phyloP scores from a whole-genome alignment of 2,329 filamentous ascomycete species.

The Aspergillus nomiae region DNA sequence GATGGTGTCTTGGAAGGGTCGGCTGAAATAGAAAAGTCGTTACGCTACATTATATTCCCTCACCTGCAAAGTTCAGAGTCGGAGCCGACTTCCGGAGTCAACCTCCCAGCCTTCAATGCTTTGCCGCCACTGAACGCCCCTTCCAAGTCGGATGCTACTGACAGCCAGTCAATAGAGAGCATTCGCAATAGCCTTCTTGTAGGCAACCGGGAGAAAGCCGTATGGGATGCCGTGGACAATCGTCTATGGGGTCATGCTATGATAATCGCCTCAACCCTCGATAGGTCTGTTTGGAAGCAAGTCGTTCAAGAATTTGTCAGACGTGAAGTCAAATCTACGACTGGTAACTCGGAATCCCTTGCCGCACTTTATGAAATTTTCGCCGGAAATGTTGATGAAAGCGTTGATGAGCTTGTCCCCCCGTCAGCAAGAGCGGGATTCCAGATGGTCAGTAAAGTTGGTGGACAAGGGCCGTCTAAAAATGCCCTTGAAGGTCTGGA shows the following conservation, averaged over 20 bases:
- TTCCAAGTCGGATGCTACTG: slow-evolving; percentile 66
- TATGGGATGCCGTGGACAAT: slow-evolving; percentile 91
- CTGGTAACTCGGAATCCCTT: slow-evolving; percentile 80
- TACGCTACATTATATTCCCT: slow-evolving; percentile 74
- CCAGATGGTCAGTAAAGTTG: slow-evolving; percentile 78
- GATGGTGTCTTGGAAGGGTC: slow-evolving; percentile 81
- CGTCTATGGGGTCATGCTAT: slow-evolving; percentile 96
- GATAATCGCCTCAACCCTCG: slow-evolving; percentile 80
- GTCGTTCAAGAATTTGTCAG: slow-evolving; percentile 94
- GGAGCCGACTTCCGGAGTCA: slow-evolving; percentile 27
- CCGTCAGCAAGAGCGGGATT: slow-evolving; percentile 88
- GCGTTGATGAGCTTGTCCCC: slow-evolving; percentile 92
- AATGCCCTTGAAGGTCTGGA: slow-evolving; percentile 84
- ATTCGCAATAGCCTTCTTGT: slow-evolving; percentile 72
- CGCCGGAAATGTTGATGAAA: slow-evolving; percentile 91
- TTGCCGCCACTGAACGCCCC: slow-evolving; percentile 37
- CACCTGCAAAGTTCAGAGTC: slow-evolving; percentile 42
- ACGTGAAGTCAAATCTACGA: slow-evolving; percentile 83
- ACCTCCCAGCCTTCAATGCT: slow-evolving; percentile 36
- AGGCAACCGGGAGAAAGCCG: slow-evolving; percentile 86
- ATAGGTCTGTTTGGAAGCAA: slow-evolving; percentile 78
- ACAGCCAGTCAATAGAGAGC: slow-evolving; percentile 68
- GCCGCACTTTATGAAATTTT: slow-evolving; percentile 92
- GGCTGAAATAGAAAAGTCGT: slow-evolving; percentile 69
- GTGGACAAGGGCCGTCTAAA: slow-evolving; percentile 61